A percentile compares a stretch with the other conserved stretches of the same genome.
Evolutionary conservation across 768 basidiomycete species (phyloP).

Genomic region (Butyriboletus loyo): DNA sequence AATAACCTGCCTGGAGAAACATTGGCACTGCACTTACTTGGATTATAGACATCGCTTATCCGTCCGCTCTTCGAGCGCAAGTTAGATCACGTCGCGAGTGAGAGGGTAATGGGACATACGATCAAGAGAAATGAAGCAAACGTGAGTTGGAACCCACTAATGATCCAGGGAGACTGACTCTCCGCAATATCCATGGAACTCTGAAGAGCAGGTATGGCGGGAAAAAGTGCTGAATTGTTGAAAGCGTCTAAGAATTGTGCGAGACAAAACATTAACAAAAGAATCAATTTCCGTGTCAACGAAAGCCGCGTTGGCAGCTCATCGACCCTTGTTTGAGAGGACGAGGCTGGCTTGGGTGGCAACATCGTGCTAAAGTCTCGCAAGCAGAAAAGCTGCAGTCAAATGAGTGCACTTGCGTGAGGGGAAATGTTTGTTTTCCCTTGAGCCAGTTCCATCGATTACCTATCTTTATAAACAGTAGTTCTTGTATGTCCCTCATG

Average conservation of each 20-base stretch:
- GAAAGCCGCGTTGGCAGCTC: conserved; percentile 14
- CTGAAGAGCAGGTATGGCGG: conserved; percentile 38
- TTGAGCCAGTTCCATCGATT: neutral
- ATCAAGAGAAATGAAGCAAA: conserved; percentile 40
- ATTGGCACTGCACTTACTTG: conserved; percentile 29
- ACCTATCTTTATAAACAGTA: neutral
- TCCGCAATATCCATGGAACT: conserved; percentile 5
- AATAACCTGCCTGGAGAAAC: conserved; percentile 20
- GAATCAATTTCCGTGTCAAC: conserved; percentile 23
- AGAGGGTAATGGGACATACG: conserved; percentile 8
- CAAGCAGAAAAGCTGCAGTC: neutral
- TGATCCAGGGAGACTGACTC: conserved; percentile 32
- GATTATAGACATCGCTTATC: conserved; percentile 23
- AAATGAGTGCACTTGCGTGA: neutral
- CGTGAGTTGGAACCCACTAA: conserved; percentile 44
- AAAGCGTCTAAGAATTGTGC: conserved; percentile 45
- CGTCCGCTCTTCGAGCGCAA: conserved; percentile 20
- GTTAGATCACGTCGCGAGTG: conserved; percentile 5
- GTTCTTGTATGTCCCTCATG: neutral
- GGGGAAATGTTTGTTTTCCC: neutral
- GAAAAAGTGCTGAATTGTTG: conserved; percentile 39
- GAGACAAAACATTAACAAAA: conserved; percentile 39
- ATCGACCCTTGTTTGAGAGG: neutral
- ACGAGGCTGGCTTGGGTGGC: neutral
- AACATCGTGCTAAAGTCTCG: conserved; percentile 10